Evolutionary conservation across 495 filamentous ascomycete genomes (phyloP), one percentile per base, ranked within the genome.

Genomic region (Entonaema liquescens): DNA sequence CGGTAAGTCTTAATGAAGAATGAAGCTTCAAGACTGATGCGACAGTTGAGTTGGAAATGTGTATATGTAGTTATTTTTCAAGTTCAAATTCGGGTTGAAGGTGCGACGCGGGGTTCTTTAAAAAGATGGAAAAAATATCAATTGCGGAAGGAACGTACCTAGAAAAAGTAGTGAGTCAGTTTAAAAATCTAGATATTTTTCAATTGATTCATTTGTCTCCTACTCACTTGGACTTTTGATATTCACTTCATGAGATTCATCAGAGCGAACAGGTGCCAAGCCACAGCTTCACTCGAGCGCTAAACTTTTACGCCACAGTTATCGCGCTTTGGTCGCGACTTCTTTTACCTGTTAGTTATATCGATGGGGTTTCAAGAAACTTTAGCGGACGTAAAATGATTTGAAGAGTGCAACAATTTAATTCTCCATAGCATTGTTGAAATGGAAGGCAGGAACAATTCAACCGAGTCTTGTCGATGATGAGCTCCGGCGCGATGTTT

Each of bases 191-290:
- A 0, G 8, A 23, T 7, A 33, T 33, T 35, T 3, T n/a, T 17
- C 29, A 56, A 31, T 56, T 56, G 53, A 56, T 29, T 29, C 29
- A 56, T 35, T 0, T 29, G 12, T 15, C 6, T 53, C 25, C 12
- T 53, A 53, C 53, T 35, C n/a, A 56, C 53, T 29, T 4, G 6
- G n/a, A 56, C 17, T 56, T 33, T 19, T 35, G 35, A 33, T 29
- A 33, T 56, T 56, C 53, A 56, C 53, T 35, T 56, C 29, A 21
- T 56, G 53, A 56, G 53, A 53, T 26, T 50, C 49, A 53, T 53
- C 49, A 53, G 49, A 29, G 7, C 17, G 6, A 19, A 56, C 25
- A 56, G 29, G 28, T 35, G 29, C n/a, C 53, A 56, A 35, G 29
- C 53, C 53, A 56, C 53, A 35, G 8, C 29, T 56, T 33, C 17